phyloP scores from a whole-genome alignment of 805 yeast genomes.

The Teunomyces barrocoloradensis region DNA sequence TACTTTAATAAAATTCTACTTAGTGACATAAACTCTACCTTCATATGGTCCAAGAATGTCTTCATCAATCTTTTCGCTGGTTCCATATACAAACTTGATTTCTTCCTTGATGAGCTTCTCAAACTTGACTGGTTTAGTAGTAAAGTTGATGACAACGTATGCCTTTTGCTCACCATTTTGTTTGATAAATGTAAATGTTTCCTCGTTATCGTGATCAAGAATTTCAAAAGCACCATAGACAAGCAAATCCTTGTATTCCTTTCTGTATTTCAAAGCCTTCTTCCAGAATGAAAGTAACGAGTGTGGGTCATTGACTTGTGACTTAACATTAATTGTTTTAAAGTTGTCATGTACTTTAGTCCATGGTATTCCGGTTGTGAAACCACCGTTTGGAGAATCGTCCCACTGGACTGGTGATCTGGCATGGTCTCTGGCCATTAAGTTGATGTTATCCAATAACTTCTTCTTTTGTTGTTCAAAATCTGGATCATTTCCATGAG shows the following conservation, averaged over 20 bases:
- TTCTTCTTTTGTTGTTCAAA: constrained; percentile 16
- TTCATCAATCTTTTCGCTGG: constrained; percentile 6
- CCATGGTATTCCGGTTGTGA: constrained; percentile 51
- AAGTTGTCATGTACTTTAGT: constrained; percentile 49
- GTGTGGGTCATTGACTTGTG: constrained; percentile 44
- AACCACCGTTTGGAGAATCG: constrained; percentile 42
- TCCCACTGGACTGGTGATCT: constrained; percentile 60
- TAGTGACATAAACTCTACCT: constrained; percentile 9
- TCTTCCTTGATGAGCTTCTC: constrained; percentile 9
- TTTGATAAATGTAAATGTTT: constrained; percentile 43
- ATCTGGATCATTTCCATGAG: constrained; percentile 23
- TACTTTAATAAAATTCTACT: neutral
- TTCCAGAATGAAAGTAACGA: constrained; percentile 48
- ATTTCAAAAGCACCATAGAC: constrained; percentile 47
- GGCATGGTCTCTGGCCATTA: constrained; percentile 51
- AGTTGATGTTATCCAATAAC: constrained; percentile 31
- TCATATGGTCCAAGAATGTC: constrained; percentile 12
- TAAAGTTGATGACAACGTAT: constrained; percentile 24
- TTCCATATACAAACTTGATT: constrained; percentile 9
- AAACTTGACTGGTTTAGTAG: constrained; percentile 13
- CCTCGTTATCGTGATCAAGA: constrained; percentile 41
- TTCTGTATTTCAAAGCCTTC: constrained; percentile 41
- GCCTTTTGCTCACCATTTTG: constrained; percentile 21
- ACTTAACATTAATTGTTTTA: constrained; percentile 46
- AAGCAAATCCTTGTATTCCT: constrained; percentile 42